Base-by-base conservation (phyloP, 2,329 filamentous ascomycete species). In the Lachnellula cervina region DNA sequence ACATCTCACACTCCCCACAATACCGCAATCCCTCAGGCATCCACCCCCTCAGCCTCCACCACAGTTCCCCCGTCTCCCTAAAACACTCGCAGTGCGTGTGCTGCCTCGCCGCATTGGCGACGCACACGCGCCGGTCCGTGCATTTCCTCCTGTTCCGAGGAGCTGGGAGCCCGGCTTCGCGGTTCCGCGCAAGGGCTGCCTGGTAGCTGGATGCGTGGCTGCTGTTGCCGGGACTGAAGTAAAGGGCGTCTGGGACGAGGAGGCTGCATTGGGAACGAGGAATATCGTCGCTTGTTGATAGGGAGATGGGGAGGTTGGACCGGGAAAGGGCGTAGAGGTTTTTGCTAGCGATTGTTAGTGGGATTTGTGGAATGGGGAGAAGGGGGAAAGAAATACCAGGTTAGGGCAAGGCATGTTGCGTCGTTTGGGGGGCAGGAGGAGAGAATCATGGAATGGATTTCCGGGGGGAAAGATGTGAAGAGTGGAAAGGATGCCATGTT, bases 371-470 rank as follows among this genome's bases (percentile, higher is more conserved):
- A 42, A 13, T 42, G 23, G 11, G 14, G 3, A 13, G 21, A 28
- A 6, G 5, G 8, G 14, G 4, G 8, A 19, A n/a, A 32, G 3
- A 5, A n/a, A 21, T 62, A 68, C 66, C 66, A 67, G 6, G 66
- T 64, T 3, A 68, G 57, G 16, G 61, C 54, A 6, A 68, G 58
- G 46, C 66, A 68, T 1, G 52, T 60, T 2, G 57, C 57, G 38
- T 67, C 65, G 46, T 65, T 67, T 49, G 61, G 49, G 1, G 56
- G 23, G 49, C 65, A 68, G 19, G 48, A 49, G 16, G 58, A 50
- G n/a, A 66, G 52, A 7, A 67, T 58, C 19, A 67, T 9, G 9
- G 51, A 34, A 14, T 66, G 65, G 5, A 68, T 66, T 28, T 68
- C 64, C 5, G 55, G 38, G 19, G 65, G 66, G 28, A 66, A 65